Evolutionary conservation across 2,329 filamentous ascomycete species (phyloP), one percentile per base, ranked within the genome.

Genomic region (Fusarium tanahbumbuense): DNA sequence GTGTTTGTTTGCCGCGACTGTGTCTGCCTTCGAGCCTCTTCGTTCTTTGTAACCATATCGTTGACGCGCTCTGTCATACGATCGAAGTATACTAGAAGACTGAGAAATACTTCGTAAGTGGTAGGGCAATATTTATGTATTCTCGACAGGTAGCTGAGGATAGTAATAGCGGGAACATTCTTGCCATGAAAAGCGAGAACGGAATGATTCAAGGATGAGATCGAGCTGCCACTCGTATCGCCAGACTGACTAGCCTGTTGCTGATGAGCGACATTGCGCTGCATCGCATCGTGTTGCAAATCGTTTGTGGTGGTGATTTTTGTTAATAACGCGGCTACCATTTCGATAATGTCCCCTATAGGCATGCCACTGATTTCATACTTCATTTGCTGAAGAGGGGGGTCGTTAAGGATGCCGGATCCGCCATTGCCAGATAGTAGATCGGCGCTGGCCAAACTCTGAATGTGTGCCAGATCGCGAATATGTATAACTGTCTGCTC

Each of bases 51-150:
- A 9, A 93, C 91, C 61, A 91, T 86, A 46, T 92, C 91, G 78
- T 98, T 98, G 63, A 98, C 94, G 62, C 93, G 88, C 79, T 98
- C 96, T 45, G 95, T 98, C 96, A 99, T 99, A 67, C 96, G 92
- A 79, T 99, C 96, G 81, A 99, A 99, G 81, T 98, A 99, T 32
- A 99, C 94, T 58, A 99, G 83, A 75, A 99, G 82, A 78, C 94
- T 98, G 64, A 99, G 83, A 77, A 99, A 99, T 0, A 99, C 96
- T 81, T 99, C 96, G 78, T 97, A 99, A 1, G 96, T 98, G 8
- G 96, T 98, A 1, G 96, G 96, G 76, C 96, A 99, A 82, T 99
- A 99, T 83, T 98, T 98, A 83, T 99, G 95, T 78, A 99, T 98
- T 64, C 96, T 91, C 75, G 91, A 95, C 56, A 99, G 84, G 76